Conservation (phyloP, 2,329 filamentous ascomycete species). For the Didymella segeticola region DNA sequence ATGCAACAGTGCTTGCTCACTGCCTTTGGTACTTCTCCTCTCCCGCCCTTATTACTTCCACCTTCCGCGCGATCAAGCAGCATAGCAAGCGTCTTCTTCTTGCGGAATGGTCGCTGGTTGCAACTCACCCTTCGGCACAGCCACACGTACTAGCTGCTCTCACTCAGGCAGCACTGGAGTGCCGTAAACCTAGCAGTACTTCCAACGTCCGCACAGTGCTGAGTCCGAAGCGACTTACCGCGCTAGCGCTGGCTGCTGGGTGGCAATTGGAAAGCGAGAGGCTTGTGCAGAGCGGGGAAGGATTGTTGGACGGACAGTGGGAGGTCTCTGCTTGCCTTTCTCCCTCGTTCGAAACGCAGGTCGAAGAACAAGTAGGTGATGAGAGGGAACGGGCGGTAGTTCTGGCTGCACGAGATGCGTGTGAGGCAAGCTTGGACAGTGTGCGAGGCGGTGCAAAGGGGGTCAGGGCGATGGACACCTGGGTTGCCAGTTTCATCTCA, state of each 20-base stretch:
- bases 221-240: conserved; percentile 51
- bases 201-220: conserved; percentile 59
- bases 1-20: conserved; percentile 59
- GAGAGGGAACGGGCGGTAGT: conserved; percentile 24
- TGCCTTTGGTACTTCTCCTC: conserved; percentile 62
- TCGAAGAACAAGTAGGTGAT: conserved; percentile 21
- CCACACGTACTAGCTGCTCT: conserved; percentile 63
- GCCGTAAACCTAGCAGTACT: conserved; percentile 45
- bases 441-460: conserved; percentile 22
- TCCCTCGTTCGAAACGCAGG: conserved; percentile 18
- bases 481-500: conserved; percentile 29
- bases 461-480: conserved; percentile 29
- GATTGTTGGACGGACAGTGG: conserved; percentile 56
- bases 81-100: conserved; percentile 50
- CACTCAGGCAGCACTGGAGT: conserved; percentile 54
- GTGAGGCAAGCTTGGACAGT: conserved; percentile 26
- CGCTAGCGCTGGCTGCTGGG: conserved; percentile 45
- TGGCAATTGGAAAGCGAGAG: conserved; percentile 50
- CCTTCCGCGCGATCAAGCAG: conserved; percentile 48
- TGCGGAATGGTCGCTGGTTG: conserved; percentile 57
- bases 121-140: conserved; percentile 48
- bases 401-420: conserved; percentile 26
- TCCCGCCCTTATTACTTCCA: conserved; percentile 42
- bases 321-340: conserved; percentile 29
- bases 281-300: conserved; percentile 47